Evolutionary conservation across 805 yeast genomes (phyloP).

Genomic region (Monosporozyma siamensis): DNA sequence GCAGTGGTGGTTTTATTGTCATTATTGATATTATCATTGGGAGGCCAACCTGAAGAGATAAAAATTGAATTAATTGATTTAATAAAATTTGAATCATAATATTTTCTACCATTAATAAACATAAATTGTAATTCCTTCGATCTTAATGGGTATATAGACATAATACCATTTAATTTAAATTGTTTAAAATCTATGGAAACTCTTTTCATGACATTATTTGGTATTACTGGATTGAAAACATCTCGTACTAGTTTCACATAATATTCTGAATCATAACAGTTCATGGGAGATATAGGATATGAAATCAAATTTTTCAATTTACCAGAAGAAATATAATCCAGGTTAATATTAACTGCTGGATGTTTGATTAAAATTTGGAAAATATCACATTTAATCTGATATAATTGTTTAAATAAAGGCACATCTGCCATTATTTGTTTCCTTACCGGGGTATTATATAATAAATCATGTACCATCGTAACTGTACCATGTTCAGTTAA

Average conservation of each 20-base stretch:
- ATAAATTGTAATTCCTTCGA: slow-evolving; percentile 37
- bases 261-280: background rate
- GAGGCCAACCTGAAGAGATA: background rate
- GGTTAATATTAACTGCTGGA: slow-evolving; percentile 11
- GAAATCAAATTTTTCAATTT: background rate
- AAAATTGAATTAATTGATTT: slow-evolving; percentile 18
- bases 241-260: slow-evolving; percentile 4
- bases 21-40: no score
- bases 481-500: slow-evolving; percentile 15
- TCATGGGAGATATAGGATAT: background rate
- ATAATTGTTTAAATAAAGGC: slow-evolving; percentile 8
- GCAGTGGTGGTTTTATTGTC: no score
- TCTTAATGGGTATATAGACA: slow-evolving; percentile 32
- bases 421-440: slow-evolving; percentile 9
- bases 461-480: slow-evolving; percentile 13
- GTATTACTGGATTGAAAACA: slow-evolving; percentile 14
- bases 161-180: slow-evolving; percentile 30
- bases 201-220: slow-evolving; percentile 13
- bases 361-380: slow-evolving; percentile 16
- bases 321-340: slow-evolving; percentile 2
- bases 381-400: slow-evolving; percentile 12
- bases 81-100: slow-evolving; percentile 15
- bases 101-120: slow-evolving; percentile 35
- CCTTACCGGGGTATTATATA: slow-evolving; percentile 25
- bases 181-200: slow-evolving; percentile 16